phyloP scores from a whole-genome alignment of 2,329 filamentous ascomycete species.

The Tolypocladium ophioglossoides region DNA sequence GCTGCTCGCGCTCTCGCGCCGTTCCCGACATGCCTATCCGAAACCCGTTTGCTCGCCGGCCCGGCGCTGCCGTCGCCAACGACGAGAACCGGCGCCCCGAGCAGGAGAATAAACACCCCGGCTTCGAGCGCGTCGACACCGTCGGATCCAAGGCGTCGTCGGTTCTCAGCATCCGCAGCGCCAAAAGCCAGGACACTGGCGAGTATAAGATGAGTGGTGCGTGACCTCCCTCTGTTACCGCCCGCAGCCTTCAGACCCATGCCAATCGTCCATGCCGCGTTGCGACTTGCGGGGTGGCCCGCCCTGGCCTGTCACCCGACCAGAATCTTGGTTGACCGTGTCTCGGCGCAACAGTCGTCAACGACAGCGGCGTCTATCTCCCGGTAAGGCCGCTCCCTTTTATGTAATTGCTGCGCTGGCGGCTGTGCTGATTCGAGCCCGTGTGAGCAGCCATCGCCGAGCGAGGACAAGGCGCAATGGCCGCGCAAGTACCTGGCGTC shows the following conservation, averaged over 20 bases:
- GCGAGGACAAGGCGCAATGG: constrained; percentile 78
- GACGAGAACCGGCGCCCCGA: constrained; percentile 44
- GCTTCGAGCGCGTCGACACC: constrained; percentile 53
- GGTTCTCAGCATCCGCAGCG: constrained; percentile 50
- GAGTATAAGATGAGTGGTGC: constrained; percentile 76
- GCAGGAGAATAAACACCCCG: constrained; percentile 19
- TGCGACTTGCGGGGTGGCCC: not conserved
- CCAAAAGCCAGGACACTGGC: constrained; percentile 50
- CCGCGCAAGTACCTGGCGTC: constrained; percentile 41
- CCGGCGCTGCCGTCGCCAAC: constrained; percentile 31
- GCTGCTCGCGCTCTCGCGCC: not conserved
- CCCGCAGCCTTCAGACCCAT: not conserved
- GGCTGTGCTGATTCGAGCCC: not conserved
- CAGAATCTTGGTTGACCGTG: constrained; percentile 12
- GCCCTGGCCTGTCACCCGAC: constrained; percentile 11
- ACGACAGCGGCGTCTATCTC: constrained; percentile 89
- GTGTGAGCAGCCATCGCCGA: constrained; percentile 62
- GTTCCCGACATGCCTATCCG: constrained; percentile 53
- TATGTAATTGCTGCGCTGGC: not conserved
- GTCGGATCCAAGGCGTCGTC: constrained; percentile 52
- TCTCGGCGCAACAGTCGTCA: constrained; percentile 58
- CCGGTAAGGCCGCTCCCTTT: constrained; percentile 48
- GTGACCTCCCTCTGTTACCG: constrained; percentile 15
- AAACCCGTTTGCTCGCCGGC: constrained; percentile 58
- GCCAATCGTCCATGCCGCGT: not conserved